Percentiles rank a stretch among this genome's conserved stretches.
These are phyloP conservation scores for Neurospora sp. DNA, from an alignment of 2,329 filamentous ascomycete species.

Conservation along the genomic window DNA sequence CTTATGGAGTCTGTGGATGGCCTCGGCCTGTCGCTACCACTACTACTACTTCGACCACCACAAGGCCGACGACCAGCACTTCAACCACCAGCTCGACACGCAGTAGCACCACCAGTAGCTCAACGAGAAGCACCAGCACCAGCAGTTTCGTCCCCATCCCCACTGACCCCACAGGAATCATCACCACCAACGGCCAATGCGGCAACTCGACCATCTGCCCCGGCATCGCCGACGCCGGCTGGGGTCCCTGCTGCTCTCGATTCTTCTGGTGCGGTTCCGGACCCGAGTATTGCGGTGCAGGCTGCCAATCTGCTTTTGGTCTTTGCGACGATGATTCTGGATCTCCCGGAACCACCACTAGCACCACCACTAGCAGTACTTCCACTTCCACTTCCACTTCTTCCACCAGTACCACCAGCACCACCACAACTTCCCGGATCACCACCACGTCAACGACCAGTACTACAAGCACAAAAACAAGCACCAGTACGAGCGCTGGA, in stretches of 20 bases:
- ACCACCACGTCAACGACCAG: background rate
- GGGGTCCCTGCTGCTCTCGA: slow-evolving; percentile 19
- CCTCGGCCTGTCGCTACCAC: slow-evolving; percentile 8
- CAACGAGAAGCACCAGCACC: background rate
- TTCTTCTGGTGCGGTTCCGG: slow-evolving; percentile 20
- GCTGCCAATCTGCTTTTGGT: slow-evolving; percentile 16
- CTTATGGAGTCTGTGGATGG: slow-evolving; percentile 18
- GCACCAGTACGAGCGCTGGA: slow-evolving; percentile 3
- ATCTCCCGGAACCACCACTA: slow-evolving; percentile 1
- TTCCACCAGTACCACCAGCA: background rate
- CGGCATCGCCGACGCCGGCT: slow-evolving; percentile 14
- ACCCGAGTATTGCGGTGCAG: slow-evolving; percentile 17
- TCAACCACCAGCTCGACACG: slow-evolving; percentile 1
- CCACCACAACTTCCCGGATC: background rate
- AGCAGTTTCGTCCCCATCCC: background rate
- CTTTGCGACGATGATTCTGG: slow-evolving; percentile 13
- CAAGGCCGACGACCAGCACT: background rate
- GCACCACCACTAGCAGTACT: too few relatives aligned
- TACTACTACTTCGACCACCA: slow-evolving; percentile 9
- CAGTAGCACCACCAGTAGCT: background rate
- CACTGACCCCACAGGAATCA: background rate
- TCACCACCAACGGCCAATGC: slow-evolving; percentile 19
- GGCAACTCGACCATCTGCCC: slow-evolving; percentile 20
- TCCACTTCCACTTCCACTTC: too few relatives aligned
- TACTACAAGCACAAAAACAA: background rate